A percentile compares a stretch with the other conserved stretches of the same genome.
These are phyloP conservation scores for Cicer judaicum DNA, from an alignment of 306 rosid species.

Conservation along the genomic window DNA sequence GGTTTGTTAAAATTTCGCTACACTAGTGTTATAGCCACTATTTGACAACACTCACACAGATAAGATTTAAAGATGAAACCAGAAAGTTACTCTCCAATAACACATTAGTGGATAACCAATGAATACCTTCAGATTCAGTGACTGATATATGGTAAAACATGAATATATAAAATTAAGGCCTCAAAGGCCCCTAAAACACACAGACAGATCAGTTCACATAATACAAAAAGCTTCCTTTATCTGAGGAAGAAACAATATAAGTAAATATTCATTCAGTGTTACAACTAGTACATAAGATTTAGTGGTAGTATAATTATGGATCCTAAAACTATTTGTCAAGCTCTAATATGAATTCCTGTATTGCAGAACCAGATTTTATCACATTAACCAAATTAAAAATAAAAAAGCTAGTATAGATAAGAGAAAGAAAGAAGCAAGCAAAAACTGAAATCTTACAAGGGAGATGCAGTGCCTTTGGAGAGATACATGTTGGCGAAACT, in stretches of 20 bases:
- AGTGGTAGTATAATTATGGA: conserved; percentile 23
- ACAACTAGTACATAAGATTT: conserved; percentile 38
- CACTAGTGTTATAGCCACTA: too few relatives aligned
- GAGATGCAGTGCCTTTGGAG: conserved; percentile 42
- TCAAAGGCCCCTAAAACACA: conserved; percentile 3
- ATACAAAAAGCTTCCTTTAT: conserved; percentile 32
- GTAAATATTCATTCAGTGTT: conserved; percentile 42
- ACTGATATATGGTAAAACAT: conserved; percentile 13
- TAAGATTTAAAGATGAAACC: neutral
- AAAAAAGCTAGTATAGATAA: conserved; percentile 25
- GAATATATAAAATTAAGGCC: conserved; percentile 7
- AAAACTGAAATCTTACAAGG: conserved; percentile 46
- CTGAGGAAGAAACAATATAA: conserved; percentile 27
- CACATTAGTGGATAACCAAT: neutral
- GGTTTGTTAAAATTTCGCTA: too few relatives aligned
- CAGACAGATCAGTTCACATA: neutral
- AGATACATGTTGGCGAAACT: conserved; percentile 77
- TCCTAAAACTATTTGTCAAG: conserved; percentile 36
- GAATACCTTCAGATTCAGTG: conserved; percentile 21
- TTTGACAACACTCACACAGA: neutral
- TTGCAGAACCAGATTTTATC: conserved; percentile 40
- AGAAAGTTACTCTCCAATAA: conserved; percentile 17
- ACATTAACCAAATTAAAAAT: conserved; percentile 11
- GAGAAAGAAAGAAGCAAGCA: neutral
- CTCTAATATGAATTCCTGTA: conserved; percentile 43